A percentile compares a stretch with the other conserved stretches of the same genome.
These are phyloP conservation scores for Musa acuminata DNA, from an alignment of 176 grass and related monocot species.

Conservation along the genomic window DNA sequence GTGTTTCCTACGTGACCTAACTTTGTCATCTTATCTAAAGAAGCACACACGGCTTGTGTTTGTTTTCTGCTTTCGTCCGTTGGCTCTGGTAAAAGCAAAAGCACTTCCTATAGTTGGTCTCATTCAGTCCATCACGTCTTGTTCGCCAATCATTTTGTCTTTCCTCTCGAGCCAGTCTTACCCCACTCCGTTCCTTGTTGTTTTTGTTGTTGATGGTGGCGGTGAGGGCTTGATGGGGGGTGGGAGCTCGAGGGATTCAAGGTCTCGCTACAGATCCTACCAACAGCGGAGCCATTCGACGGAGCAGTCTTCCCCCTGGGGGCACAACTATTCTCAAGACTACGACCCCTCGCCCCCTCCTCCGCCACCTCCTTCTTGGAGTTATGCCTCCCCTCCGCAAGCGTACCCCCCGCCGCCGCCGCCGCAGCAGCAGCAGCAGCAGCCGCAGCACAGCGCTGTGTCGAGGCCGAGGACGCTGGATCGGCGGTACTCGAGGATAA, in stretches of 20 bases:
- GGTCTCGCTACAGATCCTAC: background rate
- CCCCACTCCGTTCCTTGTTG: too few relatives aligned
- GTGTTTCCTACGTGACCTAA: too few relatives aligned
- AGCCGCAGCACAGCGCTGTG: background rate
- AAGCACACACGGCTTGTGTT: too few relatives aligned
- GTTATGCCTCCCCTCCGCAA: background rate
- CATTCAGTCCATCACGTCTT: too few relatives aligned
- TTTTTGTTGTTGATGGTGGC: background rate
- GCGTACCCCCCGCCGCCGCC: background rate
- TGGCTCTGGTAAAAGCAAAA: too few relatives aligned
- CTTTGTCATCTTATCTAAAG: too few relatives aligned
- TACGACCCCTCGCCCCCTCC: background rate
- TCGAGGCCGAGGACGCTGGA: slow-evolving; percentile 13
- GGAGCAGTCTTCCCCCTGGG: background rate
- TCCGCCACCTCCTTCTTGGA: background rate
- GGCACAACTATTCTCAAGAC: background rate
- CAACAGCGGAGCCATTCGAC: background rate
- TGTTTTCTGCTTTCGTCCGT: too few relatives aligned
- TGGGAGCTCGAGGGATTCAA: background rate
- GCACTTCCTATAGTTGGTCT: too few relatives aligned
- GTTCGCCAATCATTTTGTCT: too few relatives aligned
- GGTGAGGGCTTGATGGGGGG: background rate
- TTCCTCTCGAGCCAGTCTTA: background rate
- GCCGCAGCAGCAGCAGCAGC: too few relatives aligned
- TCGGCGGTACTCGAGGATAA: slow-evolving; percentile 27